Base-by-base conservation (phyloP, 2,329 filamentous ascomycete genomes). In the Capronia epimyces region DNA sequence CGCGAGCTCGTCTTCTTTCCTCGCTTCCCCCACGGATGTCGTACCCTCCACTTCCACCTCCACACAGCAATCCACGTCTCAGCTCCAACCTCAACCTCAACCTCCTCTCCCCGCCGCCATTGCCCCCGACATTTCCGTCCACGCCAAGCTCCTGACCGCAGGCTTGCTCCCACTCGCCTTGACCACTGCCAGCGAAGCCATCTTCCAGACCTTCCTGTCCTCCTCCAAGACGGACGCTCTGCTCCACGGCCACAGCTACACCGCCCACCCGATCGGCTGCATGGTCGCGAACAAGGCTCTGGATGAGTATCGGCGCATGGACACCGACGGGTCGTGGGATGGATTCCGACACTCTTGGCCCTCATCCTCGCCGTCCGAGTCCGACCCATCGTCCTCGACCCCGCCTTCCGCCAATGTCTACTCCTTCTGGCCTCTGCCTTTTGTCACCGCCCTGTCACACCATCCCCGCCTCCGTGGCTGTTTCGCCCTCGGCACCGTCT, bases 161-260 rank as follows among this genome's bases (percentile, higher is more conserved):
- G 89, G 88, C 0, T 69, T 93, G 0, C 70, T 94, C 0, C 89
- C 88, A 0, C 78, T 95, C 0, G 88, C 84, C 61, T 78, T 83
- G 0, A 95, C 89, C 0, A 70, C 87, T 3, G 86, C 88, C 0
- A 89, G 84, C 29, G 75, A 89, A 52, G 76, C 75, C 52, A 83
- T 94, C 40, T 93, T 89, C 66, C 63, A 80, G 1, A 79, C 81
- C 0, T 94, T 94, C 63, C 71, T 79, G 10, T 83, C 83, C 46
- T 73, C 79, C 1, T 82, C 88, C 43, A 94, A 93, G 69, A 81
- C 79, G 0, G 86, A 91, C 59, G 88, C 88, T 0, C 69, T 94
- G 3, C 71, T 94, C 2, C 89, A 94, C 60, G 88, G 88, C 0
- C 88, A 94, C 65, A 91, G 86, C 65, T 94, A 94, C 68, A 94